Evolutionary conservation across 441 rosid genomes (phyloP).

Genomic region (Croton setiger): DNA sequence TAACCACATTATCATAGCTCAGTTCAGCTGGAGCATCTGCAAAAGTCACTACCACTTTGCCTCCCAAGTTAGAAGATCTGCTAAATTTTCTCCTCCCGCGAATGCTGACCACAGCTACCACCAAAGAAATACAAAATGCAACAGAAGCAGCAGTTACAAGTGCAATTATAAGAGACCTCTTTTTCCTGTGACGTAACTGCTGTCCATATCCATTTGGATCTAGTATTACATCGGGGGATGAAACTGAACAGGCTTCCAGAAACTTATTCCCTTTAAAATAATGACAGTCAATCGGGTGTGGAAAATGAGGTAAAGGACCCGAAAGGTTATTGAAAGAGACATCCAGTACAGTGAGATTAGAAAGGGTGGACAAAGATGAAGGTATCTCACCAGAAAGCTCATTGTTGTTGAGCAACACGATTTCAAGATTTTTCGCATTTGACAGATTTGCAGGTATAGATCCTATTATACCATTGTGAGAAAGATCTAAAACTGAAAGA

Average conservation of each 20-base stretch:
- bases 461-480: slow-evolving; percentile 52
- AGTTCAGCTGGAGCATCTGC: slow-evolving; percentile 50
- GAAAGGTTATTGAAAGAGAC: slow-evolving; percentile 61
- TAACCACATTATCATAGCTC: slow-evolving; percentile 48
- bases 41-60: slow-evolving; percentile 50
- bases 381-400: slow-evolving; percentile 59
- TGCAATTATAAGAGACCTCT: slow-evolving; percentile 31
- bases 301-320: slow-evolving; percentile 44
- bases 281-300: slow-evolving; percentile 31
- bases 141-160: slow-evolving; percentile 35
- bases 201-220: slow-evolving; percentile 26
- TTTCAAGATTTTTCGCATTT: slow-evolving; percentile 39
- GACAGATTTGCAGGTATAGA: slow-evolving; percentile 45
- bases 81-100: slow-evolving; percentile 32
- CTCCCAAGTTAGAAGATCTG: slow-evolving; percentile 27
- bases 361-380: slow-evolving; percentile 42
- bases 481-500: slow-evolving; percentile 53
- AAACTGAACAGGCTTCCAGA: slow-evolving; percentile 33
- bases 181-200: slow-evolving; percentile 21
- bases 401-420: slow-evolving; percentile 46
- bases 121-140: slow-evolving; percentile 28
- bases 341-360: slow-evolving; percentile 37
- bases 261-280: slow-evolving; percentile 38
- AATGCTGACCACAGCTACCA: slow-evolving; percentile 22
- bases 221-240: slow-evolving; percentile 19